Base-by-base conservation (phyloP, 2,329 filamentous ascomycete genomes). In the Talaromyces sp. region DNA sequence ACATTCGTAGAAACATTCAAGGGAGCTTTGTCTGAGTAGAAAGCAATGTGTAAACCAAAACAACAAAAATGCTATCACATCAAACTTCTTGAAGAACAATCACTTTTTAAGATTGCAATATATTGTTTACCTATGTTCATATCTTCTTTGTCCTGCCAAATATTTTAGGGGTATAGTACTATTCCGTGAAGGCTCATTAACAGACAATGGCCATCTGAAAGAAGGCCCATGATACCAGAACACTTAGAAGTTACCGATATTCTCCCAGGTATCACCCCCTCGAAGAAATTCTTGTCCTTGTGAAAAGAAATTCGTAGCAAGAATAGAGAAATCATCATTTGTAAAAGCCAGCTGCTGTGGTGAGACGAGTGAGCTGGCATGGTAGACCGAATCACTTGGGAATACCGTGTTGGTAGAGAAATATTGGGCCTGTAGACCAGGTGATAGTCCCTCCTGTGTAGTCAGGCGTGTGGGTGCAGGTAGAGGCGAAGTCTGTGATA, bases 301-400 rank as follows among this genome's bases (percentile, higher is more conserved):
- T 13, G 76, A 73, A 52, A 80, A 80, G 57, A 78, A 79, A 55
- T 75, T 79, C 42, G 78, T 72, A 3, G 76, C 77, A 39, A 79
- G 63, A 30, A 80, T 77, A 2, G 76, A 76, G 27, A 76, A 67
- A 22, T 77, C 76, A 52, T 78, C 73, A 56, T 77, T 68, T 14
- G 65, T 59, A 13, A 67, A 52, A 16, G 64, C 65, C 17, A 65
- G 43, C 2, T 64, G 60, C 9, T 60, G 56, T 7, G 63, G 63
- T 9, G 66, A 62, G 30, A 64, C 51, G 13, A 65, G 45, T 10
- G 57, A 50, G 7, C 44, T 56, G 16, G 51, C 51, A 43, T 50
- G 29, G 51, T 63, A 62, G 13, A 60, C 58, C 14, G 55, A 46
- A 4, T 29, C 32, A 44, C 51, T 48, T n/a, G 56, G 20, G 32